phyloP scores from a whole-genome alignment of 2,329 filamentous ascomycete species.

The Ciborinia camelliae region DNA sequence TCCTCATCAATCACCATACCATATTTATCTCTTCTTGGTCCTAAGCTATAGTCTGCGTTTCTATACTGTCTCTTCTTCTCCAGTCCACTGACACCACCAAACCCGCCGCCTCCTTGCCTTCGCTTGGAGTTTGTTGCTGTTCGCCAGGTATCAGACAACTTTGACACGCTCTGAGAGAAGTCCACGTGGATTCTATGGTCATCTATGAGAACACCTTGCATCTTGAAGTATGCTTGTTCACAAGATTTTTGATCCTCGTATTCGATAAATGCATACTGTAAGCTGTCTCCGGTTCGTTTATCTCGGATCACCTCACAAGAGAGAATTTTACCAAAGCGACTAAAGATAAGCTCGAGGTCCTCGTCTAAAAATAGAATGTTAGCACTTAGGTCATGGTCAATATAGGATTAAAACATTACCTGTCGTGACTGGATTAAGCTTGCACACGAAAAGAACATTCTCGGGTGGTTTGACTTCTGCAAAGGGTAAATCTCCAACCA shows the following conservation, averaged over 20 bases:
- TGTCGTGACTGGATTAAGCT: conserved; percentile 92
- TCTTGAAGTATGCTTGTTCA: conserved; percentile 96
- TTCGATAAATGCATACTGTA: conserved; percentile 98
- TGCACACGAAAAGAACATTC: conserved; percentile 97
- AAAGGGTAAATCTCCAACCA: conserved; percentile 96
- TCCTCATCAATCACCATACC: conserved; percentile 79
- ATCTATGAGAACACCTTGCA: conserved; percentile 96
- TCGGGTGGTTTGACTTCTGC: conserved; percentile 96
- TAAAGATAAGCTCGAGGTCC: conserved; percentile 93
- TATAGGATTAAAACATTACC: conserved; percentile 38
- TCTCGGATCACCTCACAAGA: conserved; percentile 96
- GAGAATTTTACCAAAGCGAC: conserved; percentile 89
- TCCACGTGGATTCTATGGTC: conserved; percentile 97
- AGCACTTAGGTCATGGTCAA: conserved; percentile 7
- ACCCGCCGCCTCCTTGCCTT: conserved; percentile 64
- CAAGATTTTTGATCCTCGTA: conserved; percentile 91
- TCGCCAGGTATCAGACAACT: conserved; percentile 86
- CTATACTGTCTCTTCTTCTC: conserved; percentile 91
- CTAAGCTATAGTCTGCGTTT: conserved; percentile 42
- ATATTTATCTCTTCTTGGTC: conserved; percentile 53
- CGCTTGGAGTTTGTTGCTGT: conserved; percentile 81
- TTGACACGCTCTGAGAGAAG: conserved; percentile 91
- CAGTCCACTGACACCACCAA: conserved; percentile 82
- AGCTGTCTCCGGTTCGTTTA: conserved; percentile 85
- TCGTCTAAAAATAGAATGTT: conserved; percentile 54